Evolutionary conservation across 257 asterid species (phyloP), one percentile per base, ranked within the genome.

Genomic region (Linaria vulgaris): DNA sequence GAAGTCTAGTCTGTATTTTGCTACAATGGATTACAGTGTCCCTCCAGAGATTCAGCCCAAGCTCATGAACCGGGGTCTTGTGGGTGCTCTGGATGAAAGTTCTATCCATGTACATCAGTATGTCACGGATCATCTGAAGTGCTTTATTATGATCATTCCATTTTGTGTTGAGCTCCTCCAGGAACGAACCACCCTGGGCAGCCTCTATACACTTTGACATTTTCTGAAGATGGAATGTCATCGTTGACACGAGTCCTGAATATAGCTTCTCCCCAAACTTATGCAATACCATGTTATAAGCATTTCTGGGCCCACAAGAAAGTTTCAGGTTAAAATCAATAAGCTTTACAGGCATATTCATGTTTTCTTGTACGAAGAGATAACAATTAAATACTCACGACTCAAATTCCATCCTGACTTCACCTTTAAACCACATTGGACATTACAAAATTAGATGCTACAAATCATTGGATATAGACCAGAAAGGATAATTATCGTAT

Each of bases 21-120:
- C 73, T 76, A 0, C 91, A 88, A 66, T 80, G 97, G 69, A 91
- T 75, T 19, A 91, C 89, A 56, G 76, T 74, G 75, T 88, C 96
- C 68, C 94, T 76, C 97, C 96, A 91, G 37, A 91, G 85, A 73
- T 86, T 88, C 48, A 91, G 85, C 63, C 98, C 98, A 51, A 91
- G 95, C 75, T 91, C 98, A 67, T 84, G 84, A 66, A 91, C 90
- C 13, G 87, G 83, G 56, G 83, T 84, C 74, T 84, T 88, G 66
- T 76, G 85, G 69, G 71, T 75, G 81, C 87, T 79, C 0, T 83
- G 89, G 51, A 86, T 78, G 65, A 85, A 88, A 58, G 96, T 91
- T 59, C 94, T 68, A 74, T 91, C 98, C 98, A 88, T 86, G 83
- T 88, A 91, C 95, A 88, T 86, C 63, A 91, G 68, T 66, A 91